Conservation (phyloP, 768 basidiomycete species). For the Vishniacozyma victoriae region DNA sequence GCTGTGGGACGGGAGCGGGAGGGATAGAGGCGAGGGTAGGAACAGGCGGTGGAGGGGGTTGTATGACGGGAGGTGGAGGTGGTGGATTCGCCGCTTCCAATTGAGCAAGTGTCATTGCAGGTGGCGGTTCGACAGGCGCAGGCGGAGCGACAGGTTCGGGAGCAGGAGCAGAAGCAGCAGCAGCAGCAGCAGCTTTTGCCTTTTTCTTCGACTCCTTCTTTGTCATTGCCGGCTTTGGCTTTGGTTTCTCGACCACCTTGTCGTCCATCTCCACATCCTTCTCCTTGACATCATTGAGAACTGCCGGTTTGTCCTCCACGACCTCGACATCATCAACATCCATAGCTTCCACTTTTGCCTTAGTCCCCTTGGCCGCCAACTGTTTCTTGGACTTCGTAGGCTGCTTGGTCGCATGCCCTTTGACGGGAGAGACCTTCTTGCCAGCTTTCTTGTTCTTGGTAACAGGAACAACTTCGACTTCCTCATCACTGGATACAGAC, state of each 20-base stretch:
- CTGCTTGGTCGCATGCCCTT: not conserved
- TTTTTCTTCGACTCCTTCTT: conserved; percentile 27
- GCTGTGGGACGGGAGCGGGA: not conserved
- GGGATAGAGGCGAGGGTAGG: not conserved
- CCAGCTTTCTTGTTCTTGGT: conserved; percentile 1
- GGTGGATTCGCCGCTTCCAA: no score
- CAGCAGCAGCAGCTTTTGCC: conserved; percentile 9
- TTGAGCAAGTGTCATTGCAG: no score
- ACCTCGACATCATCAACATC: conserved; percentile 5
- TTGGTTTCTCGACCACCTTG: not conserved
- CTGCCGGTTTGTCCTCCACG: conserved; percentile 6
- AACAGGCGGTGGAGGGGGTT: no score
- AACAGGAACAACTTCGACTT: conserved; percentile 1
- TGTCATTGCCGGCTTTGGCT: conserved; percentile 3
- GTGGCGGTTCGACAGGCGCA: not conserved
- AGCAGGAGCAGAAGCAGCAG: conserved; percentile 9
- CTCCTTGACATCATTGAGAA: not conserved
- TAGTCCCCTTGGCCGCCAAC: not conserved
- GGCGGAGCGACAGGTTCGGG: not conserved
- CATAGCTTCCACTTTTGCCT: not conserved
- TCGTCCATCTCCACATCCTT: conserved; percentile 4
- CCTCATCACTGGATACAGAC: conserved; percentile 12
- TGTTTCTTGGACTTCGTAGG: not conserved
- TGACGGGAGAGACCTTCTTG: conserved; percentile 5
- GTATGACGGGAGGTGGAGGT: not conserved